Evolutionary conservation across 164 flowering plant genomes (phyloP), one percentile per base, ranked within the genome.

Genomic region (Tetracentron sinense): DNA sequence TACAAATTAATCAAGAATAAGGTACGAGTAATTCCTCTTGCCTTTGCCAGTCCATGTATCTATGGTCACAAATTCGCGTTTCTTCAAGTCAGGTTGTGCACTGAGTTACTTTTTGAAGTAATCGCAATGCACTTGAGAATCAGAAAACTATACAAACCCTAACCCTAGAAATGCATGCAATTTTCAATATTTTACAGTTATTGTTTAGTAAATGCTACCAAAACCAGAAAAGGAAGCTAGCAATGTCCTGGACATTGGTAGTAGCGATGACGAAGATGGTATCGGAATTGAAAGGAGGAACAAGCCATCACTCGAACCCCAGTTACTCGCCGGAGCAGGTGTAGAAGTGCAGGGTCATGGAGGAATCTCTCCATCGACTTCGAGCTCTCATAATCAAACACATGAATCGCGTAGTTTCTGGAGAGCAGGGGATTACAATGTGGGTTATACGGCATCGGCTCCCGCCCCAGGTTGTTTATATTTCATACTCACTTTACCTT

Each of bases 381-480:
- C 65, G 14, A 58, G 17, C 35, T 21, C 31, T 30, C 63, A 49
- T n/a, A 56, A 53, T 49, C 74, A 44, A 65, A 60, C 46, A 21
- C 58, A 64, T 11, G 78, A 82, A 22, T 80, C 68, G 5, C 79
- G 86, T 17, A 80, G 85, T 50, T 92, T 92, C 81, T 92, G 98
- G 98, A 86, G 78, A 71, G 98, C 93, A 17, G 96, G 98, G 38
- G 74, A 31, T 23, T 84, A 73, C 47, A 75, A 61, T 25, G 76
- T 73, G 19, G 72, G 59, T 31, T 69, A 73, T 42, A 30, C 75
- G 0, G 74, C 59, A 19, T 53, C 60, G 2, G 31, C 61, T 63
- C 19, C 72, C 30, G 19, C 44, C 2, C 61, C 62, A 68, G 83
- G 86, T 77, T 26, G 15, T 10, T 15, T 15, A 21, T 53, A 0